Percentiles rank a stretch among this genome's conserved stretches.
Conservation (phyloP, 352 stramenopile species). For the Pythium dissimile region DNA sequence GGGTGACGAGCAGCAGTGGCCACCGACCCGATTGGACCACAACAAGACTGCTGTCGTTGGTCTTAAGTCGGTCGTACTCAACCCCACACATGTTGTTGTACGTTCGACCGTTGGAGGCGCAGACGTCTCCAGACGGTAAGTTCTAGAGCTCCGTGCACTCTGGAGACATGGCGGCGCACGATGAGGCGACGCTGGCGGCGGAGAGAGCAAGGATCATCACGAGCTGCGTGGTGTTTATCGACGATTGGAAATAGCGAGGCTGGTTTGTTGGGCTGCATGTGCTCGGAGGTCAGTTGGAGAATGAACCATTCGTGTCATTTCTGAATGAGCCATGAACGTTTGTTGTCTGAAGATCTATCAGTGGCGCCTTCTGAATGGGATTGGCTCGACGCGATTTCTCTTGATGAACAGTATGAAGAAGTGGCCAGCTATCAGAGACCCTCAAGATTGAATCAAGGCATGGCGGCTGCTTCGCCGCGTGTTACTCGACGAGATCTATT, state of each 20-base stretch:
- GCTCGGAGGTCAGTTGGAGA: neutral
- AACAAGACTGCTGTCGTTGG: conserved; percentile 10
- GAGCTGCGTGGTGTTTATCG: neutral
- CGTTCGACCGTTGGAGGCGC: conserved; percentile 41
- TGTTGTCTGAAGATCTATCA: no score
- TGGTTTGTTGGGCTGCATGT: neutral
- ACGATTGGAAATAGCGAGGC: no score
- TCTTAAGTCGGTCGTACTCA: conserved; percentile 26
- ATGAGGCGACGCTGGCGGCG: neutral
- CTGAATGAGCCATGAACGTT: no score
- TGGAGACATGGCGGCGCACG: neutral
- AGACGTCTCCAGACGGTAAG: conserved; percentile 21
- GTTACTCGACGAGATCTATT: no score
- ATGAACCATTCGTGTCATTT: no score
- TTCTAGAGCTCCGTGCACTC: conserved; percentile 31
- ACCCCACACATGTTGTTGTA: conserved; percentile 50
- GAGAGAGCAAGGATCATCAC: neutral
- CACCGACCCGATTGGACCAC: conserved; percentile 18
- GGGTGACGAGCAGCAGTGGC: no score
- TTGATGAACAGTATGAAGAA: no score
- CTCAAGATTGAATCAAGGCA: no score
- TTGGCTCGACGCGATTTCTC: no score
- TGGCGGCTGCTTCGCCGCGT: no score
- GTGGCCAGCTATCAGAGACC: no score
- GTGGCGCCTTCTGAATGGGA: no score